Conservation (phyloP, 1,284 basidiomycete species). For the Xanthoconium separans region DNA sequence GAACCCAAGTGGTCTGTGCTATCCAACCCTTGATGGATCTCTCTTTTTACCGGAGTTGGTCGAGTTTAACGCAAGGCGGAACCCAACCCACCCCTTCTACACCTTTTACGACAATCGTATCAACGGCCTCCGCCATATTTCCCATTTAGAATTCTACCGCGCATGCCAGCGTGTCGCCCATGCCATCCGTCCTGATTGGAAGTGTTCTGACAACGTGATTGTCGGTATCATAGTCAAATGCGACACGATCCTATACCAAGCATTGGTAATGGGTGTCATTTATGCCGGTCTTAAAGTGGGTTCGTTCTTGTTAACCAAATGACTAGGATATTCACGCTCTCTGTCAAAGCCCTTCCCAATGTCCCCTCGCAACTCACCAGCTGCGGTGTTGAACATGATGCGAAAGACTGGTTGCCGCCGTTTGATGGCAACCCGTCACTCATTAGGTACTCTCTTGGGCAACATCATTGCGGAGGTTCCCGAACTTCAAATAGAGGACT, state of each 20-base stretch:
- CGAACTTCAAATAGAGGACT: constrained; percentile 32
- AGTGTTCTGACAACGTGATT: constrained; percentile 18
- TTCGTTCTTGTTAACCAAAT: too few relatives aligned
- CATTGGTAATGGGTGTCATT: constrained; percentile 30
- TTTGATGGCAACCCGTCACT: constrained; percentile 31
- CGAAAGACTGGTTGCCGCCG: constrained; percentile 30
- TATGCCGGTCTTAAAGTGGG: constrained; percentile 32
- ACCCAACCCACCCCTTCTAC: constrained; percentile 19
- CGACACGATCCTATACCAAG: constrained; percentile 35
- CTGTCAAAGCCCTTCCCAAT: constrained; percentile 31
- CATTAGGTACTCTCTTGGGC: constrained; percentile 27
- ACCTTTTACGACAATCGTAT: constrained; percentile 16
- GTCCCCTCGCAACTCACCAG: constrained; percentile 37
- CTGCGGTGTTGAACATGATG: constrained; percentile 35
- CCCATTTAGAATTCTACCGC: constrained; percentile 31
- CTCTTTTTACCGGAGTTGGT: constrained; percentile 23
- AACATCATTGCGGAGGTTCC: constrained; percentile 19
- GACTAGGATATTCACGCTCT: too few relatives aligned
- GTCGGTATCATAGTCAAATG: constrained; percentile 30
- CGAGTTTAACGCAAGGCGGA: constrained; percentile 23
- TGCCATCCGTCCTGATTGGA: constrained; percentile 21
- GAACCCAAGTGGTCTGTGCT: neutral
- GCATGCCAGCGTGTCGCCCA: constrained; percentile 33
- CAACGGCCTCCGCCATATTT: constrained; percentile 16
- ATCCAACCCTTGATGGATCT: constrained; percentile 26